Evolutionary conservation across 2,329 filamentous ascomycete genomes (phyloP), one percentile per base, ranked within the genome.

Genomic region (Chalaropsis ovoidea): DNA sequence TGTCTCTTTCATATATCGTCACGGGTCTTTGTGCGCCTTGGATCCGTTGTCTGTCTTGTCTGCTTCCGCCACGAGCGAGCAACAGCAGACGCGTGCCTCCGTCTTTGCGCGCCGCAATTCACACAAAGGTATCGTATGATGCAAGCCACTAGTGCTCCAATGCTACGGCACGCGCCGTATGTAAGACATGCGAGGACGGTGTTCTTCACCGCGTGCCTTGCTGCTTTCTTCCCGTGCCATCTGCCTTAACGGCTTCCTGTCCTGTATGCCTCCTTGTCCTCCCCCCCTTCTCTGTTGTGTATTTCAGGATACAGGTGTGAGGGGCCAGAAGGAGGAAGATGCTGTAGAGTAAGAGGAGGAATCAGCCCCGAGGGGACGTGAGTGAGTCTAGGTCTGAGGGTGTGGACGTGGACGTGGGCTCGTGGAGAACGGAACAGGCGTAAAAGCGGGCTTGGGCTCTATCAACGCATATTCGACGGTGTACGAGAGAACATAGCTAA

Each of bases 311-410:
- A 10, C 24, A 35, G 22, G 17, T 22, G 10, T 19, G 27, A 35
- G 10, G 54, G 54, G 24, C 6, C 43, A 8, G 2, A 19, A 47
- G 43, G 4, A n/a, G 43, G 43, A 47, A 17, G 24, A 35, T 31
- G n/a, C 31, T 58, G 54, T 58, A 58, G 54, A 35, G 24, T n/a
- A 58, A 58, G 54, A 58, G 54, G 31, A 58, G 27, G 27, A 35
- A 39, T 58, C 52, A n/a, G 10, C 27, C 24, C 15, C 2, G 54
- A 10, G 15, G 11, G 15, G 27, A 17, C 24, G 15, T 58, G 17
- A 35, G 15, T 15, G 17, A 35, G 15, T 58, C 35, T 39, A 7
- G 31, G 7, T 35, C 3, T 35, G 31, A 3, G 31, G 31, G 31
- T 35, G 31, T 35, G 31, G 31, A 7, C 7, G 35, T 39, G 35